Evolutionary conservation across 2,329 filamentous ascomycete species (phyloP).

Genomic region (Cytospora mali): DNA sequence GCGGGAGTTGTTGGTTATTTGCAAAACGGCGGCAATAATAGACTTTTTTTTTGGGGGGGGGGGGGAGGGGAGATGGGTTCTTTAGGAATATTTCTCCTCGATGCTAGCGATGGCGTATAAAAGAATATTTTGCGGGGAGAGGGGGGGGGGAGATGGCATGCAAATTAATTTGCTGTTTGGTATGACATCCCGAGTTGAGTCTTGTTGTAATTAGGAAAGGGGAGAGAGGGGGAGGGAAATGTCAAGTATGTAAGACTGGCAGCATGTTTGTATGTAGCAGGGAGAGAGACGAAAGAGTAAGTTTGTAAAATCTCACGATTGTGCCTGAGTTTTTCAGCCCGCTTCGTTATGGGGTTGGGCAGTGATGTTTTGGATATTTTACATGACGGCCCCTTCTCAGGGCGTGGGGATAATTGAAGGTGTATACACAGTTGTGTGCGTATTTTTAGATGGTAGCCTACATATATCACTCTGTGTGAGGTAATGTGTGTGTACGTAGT

Average conservation of each 20-base stretch:
- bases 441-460: no score
- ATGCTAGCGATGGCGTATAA: conserved; percentile 28
- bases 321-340: background rate
- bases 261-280: background rate
- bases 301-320: background rate
- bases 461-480: no score
- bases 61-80: background rate
- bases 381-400: no score
- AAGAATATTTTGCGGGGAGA: conserved; percentile 5
- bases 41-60: no score
- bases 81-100: conserved; percentile 4
- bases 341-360: background rate
- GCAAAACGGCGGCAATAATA: conserved; percentile 23
- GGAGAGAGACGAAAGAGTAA: background rate
- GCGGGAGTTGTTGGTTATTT: conserved; percentile 20
- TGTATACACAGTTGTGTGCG: background rate
- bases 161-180: background rate
- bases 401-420: background rate
- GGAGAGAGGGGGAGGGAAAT: background rate
- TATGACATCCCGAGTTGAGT: background rate
- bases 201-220: background rate
- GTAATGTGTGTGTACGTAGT: no score
- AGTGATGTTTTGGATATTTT: no score
- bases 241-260: background rate
- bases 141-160: background rate